Percentiles rank a stretch among this genome's conserved stretches.
Conservation (phyloP, 2,329 filamentous ascomycete genomes). For the Stemphylium vesicarium region DNA sequence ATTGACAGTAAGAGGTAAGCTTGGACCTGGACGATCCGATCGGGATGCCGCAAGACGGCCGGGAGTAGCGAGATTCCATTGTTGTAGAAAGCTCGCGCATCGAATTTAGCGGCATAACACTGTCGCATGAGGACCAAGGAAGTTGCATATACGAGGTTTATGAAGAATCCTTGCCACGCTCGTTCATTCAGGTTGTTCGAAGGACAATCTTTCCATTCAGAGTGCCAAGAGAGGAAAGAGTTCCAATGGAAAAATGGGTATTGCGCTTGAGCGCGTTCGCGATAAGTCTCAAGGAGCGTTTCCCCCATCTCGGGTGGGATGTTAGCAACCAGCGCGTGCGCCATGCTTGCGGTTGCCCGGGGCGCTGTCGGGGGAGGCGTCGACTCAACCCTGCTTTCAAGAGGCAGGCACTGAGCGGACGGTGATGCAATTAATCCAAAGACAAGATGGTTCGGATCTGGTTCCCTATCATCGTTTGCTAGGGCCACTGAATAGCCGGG, state of each 20-base stretch:
- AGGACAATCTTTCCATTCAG: constrained; percentile 19
- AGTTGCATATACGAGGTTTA: constrained; percentile 26
- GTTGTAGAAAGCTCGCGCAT: constrained; percentile 20
- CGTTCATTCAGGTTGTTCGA: constrained; percentile 3
- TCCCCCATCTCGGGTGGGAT: constrained; percentile 16
- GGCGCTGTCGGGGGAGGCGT: too few relatives aligned
- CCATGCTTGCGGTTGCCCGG: neutral
- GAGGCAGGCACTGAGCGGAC: neutral
- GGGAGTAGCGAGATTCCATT: constrained; percentile 20
- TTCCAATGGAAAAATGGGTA: constrained; percentile 30
- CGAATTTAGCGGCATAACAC: constrained; percentile 5
- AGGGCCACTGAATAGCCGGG: constrained; percentile 4
- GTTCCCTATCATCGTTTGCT: constrained; percentile 6
- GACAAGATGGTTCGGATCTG: constrained; percentile 20
- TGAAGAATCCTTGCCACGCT: constrained; percentile 28
- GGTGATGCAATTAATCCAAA: constrained; percentile 23
- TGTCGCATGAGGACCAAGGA: constrained; percentile 19
- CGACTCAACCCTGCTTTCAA: too few relatives aligned
- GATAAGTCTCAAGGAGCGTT: constrained; percentile 20
- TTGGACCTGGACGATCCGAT: constrained; percentile 25
- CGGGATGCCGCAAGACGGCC: constrained; percentile 17
- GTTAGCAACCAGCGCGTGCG: constrained; percentile 12
- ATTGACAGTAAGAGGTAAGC: constrained; percentile 26
- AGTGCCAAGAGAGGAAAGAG: constrained; percentile 19
- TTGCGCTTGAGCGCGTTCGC: constrained; percentile 28